Evolutionary conservation across 2,329 filamentous ascomycete genomes (phyloP), one percentile per base, ranked within the genome.

Genomic region (Pseudocercospora ulei): DNA sequence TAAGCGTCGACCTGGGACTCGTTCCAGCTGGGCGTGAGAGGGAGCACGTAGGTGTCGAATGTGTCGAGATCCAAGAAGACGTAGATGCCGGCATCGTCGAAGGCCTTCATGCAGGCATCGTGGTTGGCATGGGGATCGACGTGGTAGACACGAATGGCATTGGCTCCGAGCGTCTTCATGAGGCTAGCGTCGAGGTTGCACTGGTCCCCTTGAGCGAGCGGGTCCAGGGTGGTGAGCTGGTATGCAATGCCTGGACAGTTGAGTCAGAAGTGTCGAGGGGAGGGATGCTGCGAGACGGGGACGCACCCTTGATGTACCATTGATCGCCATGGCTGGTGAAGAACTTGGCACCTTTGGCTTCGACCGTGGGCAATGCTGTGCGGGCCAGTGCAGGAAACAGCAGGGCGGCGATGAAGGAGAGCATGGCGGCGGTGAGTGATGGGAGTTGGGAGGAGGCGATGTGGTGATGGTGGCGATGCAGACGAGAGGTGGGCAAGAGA

Each of bases 61-160:
- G 78, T 82, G 55, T 86, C 87, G 44, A 94, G 70, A 61, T 94
- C 86, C 34, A 92, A 72, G 58, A 88, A 78, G 38, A 85, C 63
- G 59, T 93, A 92, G 59, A 94, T 88, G 41, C 82, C 82, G 26
- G 76, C 80, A 52, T 85, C 75, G 7, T 75, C 76, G 58, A 94
- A 83, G 1, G 77, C 78, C 38, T 69, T 69, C 83, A 94, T 92
- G 65, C 85, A 94, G 12, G 71, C 78, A 41, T 73, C 69, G 61
- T 94, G 87, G 58, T 88, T 67, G 19, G 65, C 75, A 2, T 63
- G 60, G 1, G 82, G 66, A 53, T 92, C 79, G 45, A 94, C 83
- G 56, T 93, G 84, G 62, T 94, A 94, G 42, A 90, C 81, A 41
- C 86, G 82, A 55, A 93, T 85, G 18, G 80, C 72, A 60, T 93